Conservation (phyloP, 2,329 filamentous ascomycete genomes). For the Emydomyces testavorans region DNA sequence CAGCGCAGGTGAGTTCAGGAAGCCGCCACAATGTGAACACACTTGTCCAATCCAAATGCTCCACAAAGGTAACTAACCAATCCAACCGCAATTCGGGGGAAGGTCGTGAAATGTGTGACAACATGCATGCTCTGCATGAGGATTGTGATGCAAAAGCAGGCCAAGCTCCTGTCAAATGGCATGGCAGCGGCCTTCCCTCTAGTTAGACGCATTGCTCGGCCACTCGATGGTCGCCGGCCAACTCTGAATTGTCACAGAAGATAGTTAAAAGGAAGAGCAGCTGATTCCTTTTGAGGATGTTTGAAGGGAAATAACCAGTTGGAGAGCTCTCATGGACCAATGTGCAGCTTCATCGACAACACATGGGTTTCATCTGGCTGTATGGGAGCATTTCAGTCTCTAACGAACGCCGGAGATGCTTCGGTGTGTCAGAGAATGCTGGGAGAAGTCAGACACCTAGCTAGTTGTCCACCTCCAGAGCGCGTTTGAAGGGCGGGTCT, state of each 20-base stretch:
- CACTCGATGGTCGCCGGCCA: not conserved
- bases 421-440: not conserved
- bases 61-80: not conserved
- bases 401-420: not conserved
- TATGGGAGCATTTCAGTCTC: not conserved
- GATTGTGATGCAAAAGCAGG: not conserved
- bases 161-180: not conserved
- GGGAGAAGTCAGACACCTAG: too few relatives aligned
- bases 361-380: too few relatives aligned
- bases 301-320: too few relatives aligned
- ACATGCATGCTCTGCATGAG: not conserved
- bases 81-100: not conserved
- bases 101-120: conserved; percentile 4
- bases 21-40: not conserved
- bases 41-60: not conserved
- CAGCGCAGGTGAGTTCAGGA: too few relatives aligned
- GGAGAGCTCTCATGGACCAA: too few relatives aligned
- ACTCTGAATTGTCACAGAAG: not conserved
- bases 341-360: not conserved
- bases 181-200: not conserved
- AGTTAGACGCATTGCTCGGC: not conserved
- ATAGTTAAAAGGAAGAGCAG: not conserved
- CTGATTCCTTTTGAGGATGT: too few relatives aligned
- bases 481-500: conserved; percentile 4
- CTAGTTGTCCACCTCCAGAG: not conserved